Evolutionary conservation across 208 protist genomes (phyloP).

Genomic region (Leishmania arabica): DNA sequence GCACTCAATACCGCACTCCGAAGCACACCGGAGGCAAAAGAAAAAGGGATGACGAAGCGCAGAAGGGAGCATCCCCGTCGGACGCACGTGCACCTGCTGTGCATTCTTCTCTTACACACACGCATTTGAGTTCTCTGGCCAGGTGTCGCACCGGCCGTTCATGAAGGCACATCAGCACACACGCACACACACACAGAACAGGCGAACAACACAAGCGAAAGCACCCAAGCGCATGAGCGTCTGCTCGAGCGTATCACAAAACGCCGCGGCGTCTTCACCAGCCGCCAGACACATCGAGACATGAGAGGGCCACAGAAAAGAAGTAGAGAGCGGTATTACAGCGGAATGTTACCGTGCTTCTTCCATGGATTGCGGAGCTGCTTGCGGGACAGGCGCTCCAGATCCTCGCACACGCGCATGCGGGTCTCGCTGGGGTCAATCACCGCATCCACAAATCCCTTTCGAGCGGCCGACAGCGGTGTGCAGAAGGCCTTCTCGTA

Average conservation of each 20-base stretch:
- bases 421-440: conserved; percentile 91
- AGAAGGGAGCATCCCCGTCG: not conserved
- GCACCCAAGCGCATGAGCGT: not conserved
- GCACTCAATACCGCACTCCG: no score
- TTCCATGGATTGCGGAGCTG: conserved; percentile 84
- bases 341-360: conserved; percentile 97
- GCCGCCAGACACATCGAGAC: not conserved
- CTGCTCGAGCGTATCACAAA: not conserved
- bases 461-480: conserved; percentile 87
- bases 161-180: not conserved
- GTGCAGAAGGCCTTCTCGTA: conserved; percentile 92
- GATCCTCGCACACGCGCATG: conserved; percentile 90
- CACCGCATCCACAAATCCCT: conserved; percentile 96
- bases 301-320: not conserved
- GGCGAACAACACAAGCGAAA: no score
- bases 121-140: not conserved
- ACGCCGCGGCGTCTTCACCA: not conserved
- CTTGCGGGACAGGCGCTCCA: conserved; percentile 92
- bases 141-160: not conserved
- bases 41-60: not conserved
- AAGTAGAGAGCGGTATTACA: conserved; percentile 50
- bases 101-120: not conserved
- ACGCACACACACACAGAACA: no score
- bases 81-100: not conserved
- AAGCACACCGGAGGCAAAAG: not conserved